Evolutionary conservation across 73 alveolate species (phyloP).

Genomic region (Diophrys appendiculata): DNA sequence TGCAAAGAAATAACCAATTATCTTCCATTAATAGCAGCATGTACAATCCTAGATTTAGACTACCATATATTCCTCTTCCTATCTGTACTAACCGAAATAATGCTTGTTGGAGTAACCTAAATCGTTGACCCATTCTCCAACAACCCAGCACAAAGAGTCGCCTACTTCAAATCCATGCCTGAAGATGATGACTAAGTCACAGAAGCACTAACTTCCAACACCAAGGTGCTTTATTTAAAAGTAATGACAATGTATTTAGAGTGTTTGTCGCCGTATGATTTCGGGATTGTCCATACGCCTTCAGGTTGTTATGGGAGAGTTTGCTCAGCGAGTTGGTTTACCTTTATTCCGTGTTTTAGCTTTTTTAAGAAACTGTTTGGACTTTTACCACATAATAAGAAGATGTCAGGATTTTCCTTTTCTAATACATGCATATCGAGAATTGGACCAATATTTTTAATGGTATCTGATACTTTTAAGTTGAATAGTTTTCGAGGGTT

Average conservation of each 20-base stretch:
- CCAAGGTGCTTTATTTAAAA: conserved; percentile 85
- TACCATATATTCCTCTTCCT: conserved; percentile 85
- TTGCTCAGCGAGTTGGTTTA: conserved; percentile 88
- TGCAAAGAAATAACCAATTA: conserved; percentile 96
- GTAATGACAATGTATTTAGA: conserved; percentile 95
- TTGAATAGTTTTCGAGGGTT: conserved; percentile 70
- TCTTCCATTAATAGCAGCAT: conserved; percentile 84
- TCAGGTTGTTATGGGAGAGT: conserved; percentile 95
- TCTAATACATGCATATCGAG: conserved; percentile 92
- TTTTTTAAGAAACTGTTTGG: not conserved
- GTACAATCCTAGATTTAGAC: conserved; percentile 73
- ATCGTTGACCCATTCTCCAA: conserved; percentile 71
- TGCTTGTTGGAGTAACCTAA: conserved; percentile 75
- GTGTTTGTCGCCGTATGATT: conserved; percentile 72
- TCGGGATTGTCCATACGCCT: conserved; percentile 95
- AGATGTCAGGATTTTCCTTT: conserved; percentile 95
- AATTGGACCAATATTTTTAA: conserved; percentile 74
- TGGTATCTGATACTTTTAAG: conserved; percentile 54
- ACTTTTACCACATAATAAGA: conserved; percentile 87
- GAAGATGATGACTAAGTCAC: conserved; percentile 79
- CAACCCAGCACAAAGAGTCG: conserved; percentile 62
- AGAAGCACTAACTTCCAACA: conserved; percentile 85
- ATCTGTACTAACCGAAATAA: conserved; percentile 82
- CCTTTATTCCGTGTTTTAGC: conserved; percentile 85
- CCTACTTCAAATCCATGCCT: conserved; percentile 71